Conservation (phyloP, 83 land plant genomes). For the Diphasiastrum complanatum region DNA sequence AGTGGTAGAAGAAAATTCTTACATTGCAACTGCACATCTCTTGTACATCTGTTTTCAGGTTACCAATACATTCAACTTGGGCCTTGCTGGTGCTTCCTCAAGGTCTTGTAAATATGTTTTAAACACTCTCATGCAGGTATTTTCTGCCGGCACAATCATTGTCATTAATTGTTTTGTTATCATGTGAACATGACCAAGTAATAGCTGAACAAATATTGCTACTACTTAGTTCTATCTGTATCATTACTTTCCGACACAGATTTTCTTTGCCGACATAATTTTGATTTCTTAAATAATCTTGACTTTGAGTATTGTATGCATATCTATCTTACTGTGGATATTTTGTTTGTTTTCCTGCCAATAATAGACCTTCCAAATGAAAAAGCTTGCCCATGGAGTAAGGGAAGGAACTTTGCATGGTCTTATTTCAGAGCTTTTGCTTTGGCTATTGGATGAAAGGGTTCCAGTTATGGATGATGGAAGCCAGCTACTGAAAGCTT, state of each 20-base stretch:
- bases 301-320: no score
- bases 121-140: slow-evolving; percentile 97
- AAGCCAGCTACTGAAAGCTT: slow-evolving; percentile 91
- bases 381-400: slow-evolving; percentile 87
- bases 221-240: no score
- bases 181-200: no score
- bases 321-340: no score
- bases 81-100: slow-evolving; percentile 91
- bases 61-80: slow-evolving; percentile 81
- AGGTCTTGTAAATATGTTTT: slow-evolving; percentile 98
- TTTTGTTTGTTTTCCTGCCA: slow-evolving; percentile 6
- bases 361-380: slow-evolving; percentile 86
- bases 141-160: no score
- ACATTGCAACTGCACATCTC: no score
- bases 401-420: slow-evolving; percentile 79
- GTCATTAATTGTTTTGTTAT: no score
- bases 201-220: no score
- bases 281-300: no score
- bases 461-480: slow-evolving; percentile 98
- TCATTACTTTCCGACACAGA: no score
- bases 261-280: no score
- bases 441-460: slow-evolving; percentile 97
- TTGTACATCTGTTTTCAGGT: slow-evolving; percentile 44
- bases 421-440: slow-evolving; percentile 86
- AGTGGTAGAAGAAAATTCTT: no score